Base-by-base conservation (phyloP, 768 basidiomycete species). In the Lentinula detonsa region DNA sequence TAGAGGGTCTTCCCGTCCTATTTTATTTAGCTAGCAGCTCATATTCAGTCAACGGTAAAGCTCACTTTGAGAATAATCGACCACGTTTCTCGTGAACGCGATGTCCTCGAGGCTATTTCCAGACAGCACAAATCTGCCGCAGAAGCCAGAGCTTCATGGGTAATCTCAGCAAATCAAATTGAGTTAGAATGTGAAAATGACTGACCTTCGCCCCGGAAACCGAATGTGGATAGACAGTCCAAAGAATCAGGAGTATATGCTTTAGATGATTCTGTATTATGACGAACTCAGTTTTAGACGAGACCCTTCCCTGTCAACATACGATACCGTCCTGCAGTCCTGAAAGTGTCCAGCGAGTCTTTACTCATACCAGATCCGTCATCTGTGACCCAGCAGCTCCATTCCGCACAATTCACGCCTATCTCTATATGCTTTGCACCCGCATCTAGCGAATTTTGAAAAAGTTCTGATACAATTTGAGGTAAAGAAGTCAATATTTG, bases 201-300 rank as follows among this genome's bases (percentile, higher is more conserved):
- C 63, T 16, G 66, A 91, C 95, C 94, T 89, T 98, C 95, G 40
- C 95, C 95, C 65, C 95, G 85, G 74, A 93, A 96, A 0, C 95
- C 95, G 74, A 94, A 95, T 2, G 89, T 88, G 13, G 81, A 78
- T 43, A 81, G 66, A 3, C 79, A 72, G 59, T 80, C 79, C 57
- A 87, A 68, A 1, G 81, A 78, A 53, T 78, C 76, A 42, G 76
- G 70, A 1, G 74, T 73, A 69, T 87, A 86, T 23, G 79, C 77
- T 72, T 94, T 94, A 4, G 91, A 93, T 4, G 89, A 88, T 62
- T 79, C 91, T 93, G 68, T 35, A 57, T 28, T 40, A 28, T 43
- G n/a, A 43, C 49, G 15, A 48, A 11, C 18, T 59, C 21, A 18
- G 43, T 60, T 42, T 23, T 15, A 31, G 23, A 54, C 59, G 18